A percentile compares a stretch with the other conserved stretches of the same genome.
These are phyloP conservation scores for Phytophthora idaei DNA, from an alignment of 352 stramenopile species.

Conservation along the genomic window DNA sequence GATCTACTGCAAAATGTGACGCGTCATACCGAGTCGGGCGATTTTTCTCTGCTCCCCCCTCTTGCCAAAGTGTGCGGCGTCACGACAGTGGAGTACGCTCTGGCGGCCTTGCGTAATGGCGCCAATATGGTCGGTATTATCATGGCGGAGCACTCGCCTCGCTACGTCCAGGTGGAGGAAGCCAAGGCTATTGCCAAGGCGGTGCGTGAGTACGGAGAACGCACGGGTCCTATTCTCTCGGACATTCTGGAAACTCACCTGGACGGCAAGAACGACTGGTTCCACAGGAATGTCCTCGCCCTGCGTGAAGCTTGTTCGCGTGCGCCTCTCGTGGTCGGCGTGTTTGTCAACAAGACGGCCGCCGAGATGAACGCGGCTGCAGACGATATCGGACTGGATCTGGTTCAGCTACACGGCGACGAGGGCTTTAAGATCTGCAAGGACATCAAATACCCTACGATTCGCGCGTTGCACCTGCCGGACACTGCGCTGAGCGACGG, in stretches of 20 bases:
- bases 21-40: constrained; percentile 38
- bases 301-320: constrained; percentile 74
- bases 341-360: constrained; percentile 96
- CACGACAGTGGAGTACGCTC: constrained; percentile 93
- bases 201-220: constrained; percentile 95
- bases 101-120: constrained; percentile 89
- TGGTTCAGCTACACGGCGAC: constrained; percentile 97
- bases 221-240: constrained; percentile 64
- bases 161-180: constrained; percentile 81
- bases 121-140: constrained; percentile 98
- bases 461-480: constrained; percentile 94
- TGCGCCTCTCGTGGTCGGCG: constrained; percentile 91
- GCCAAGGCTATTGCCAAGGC: constrained; percentile 92
- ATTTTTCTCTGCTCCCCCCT: constrained; percentile 40
- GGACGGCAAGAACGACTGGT: constrained; percentile 68
- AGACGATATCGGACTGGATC: constrained; percentile 92
- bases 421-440: constrained; percentile 92
- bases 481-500: constrained; percentile 76
- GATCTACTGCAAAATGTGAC: constrained; percentile 53
- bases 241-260: constrained; percentile 48
- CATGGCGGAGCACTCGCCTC: constrained; percentile 93
- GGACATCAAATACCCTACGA: constrained; percentile 88
- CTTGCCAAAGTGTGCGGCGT: constrained; percentile 96
- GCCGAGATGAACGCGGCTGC: constrained; percentile 92
- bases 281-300: constrained; percentile 70